phyloP scores from a whole-genome alignment of 1,284 basidiomycete genomes.

The Phlebopus sp. region DNA sequence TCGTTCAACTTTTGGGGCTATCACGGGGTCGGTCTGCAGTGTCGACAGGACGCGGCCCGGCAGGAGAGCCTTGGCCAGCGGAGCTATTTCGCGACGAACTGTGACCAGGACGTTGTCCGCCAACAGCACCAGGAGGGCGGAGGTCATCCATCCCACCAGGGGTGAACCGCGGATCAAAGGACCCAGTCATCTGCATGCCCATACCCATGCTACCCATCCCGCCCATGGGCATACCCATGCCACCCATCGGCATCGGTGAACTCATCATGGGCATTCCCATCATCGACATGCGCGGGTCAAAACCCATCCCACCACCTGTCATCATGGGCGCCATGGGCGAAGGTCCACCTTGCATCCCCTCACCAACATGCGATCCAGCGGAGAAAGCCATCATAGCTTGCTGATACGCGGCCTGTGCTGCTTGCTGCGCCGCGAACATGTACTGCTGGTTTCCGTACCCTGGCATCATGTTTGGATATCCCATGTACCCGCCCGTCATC shows the following conservation, averaged over 20 bases:
- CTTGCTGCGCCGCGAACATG: slow-evolving; percentile 89
- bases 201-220: slow-evolving; percentile 40
- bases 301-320: slow-evolving; percentile 46
- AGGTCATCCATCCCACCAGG: slow-evolving; percentile 35
- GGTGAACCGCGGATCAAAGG: slow-evolving; percentile 55
- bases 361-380: slow-evolving; percentile 71
- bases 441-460: slow-evolving; percentile 71
- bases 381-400: slow-evolving; percentile 90
- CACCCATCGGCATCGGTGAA: slow-evolving; percentile 36
- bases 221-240: slow-evolving; percentile 38
- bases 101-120: slow-evolving; percentile 31
- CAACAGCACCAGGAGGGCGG: slow-evolving; percentile 35
- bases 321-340: slow-evolving; percentile 51
- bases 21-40: slow-evolving; percentile 21
- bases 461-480: slow-evolving; percentile 64
- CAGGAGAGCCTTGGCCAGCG: slow-evolving; percentile 31
- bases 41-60: slow-evolving; percentile 32
- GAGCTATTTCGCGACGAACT: slow-evolving; percentile 33
- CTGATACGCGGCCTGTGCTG: slow-evolving; percentile 83
- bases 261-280: slow-evolving; percentile 56
- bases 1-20: slow-evolving; percentile 25
- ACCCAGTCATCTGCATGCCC: slow-evolving; percentile 56
- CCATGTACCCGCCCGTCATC: slow-evolving; percentile 47
- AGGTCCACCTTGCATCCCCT: slow-evolving; percentile 34
- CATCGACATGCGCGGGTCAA: slow-evolving; percentile 52